Base-by-base conservation (phyloP, 768 basidiomycete species). In the Calocera cornea region DNA sequence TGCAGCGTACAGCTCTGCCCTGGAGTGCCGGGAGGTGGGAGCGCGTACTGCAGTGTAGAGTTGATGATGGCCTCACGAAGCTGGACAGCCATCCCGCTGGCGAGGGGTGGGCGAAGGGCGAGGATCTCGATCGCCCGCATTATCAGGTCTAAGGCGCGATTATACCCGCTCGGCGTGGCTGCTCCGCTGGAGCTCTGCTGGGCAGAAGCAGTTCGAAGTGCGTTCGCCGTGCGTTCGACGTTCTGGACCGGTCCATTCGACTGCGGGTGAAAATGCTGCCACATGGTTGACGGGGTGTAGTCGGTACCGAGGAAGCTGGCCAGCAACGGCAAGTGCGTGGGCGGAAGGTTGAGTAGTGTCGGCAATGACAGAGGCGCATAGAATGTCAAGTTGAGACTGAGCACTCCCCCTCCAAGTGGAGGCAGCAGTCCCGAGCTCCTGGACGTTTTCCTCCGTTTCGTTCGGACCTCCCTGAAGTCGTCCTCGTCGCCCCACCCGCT, bases 301-400 rank as follows among this genome's bases (percentile, higher is more conserved):
- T 92, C 91, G 72, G 92, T 92, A 64, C 91, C 91, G 2, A 90
- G 83, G 19, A 92, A 77, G 11, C 90, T 87, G 22, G 86, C 89
- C 1, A 92, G 78, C 5, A 93, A 80, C 1, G 91, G 91, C 34
- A 93, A 83, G 41, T 92, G 80, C 0, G 87, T 83, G 7, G 83
- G 78, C 0, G 90, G 87, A 14, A 92, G 77, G 60, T 84, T 81
- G 1, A 93, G 76, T 72, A 88, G 86, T 0, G 79, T 73, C 10
- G 91, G 88, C 36, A 92, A 80, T 0, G 75, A 71, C 1, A 80
- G 73, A 0, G 91, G 90, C 40, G 79, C 83, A 72, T 88, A 92
- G 10, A 83, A 80, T 7, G 80, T 78, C 65, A 84, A 80, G 0
- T 83, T 81, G 65, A 92, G 54, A 22, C 54, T 33, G 54, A 29